Percentiles rank a stretch among this genome's conserved stretches.
These are phyloP conservation scores for Cladosporium phlei DNA, from an alignment of 2,329 filamentous ascomycete genomes.

Conservation along the genomic window DNA sequence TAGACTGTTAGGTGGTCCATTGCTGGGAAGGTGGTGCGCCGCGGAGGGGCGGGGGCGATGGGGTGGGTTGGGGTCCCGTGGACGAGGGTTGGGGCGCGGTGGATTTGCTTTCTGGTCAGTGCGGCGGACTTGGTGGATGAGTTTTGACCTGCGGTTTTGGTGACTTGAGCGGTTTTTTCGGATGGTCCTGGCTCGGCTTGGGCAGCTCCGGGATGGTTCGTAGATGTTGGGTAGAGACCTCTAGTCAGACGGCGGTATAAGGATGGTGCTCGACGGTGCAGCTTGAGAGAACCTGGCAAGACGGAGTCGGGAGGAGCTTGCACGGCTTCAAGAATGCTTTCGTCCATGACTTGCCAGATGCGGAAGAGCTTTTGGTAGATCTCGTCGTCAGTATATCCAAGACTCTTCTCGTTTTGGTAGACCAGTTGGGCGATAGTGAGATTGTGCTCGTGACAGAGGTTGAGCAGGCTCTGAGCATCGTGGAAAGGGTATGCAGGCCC, in stretches of 20 bases:
- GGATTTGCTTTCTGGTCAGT: constrained; percentile 15
- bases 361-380: constrained; percentile 45
- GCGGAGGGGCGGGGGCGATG: constrained; percentile 42
- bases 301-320: constrained; percentile 41
- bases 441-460: constrained; percentile 48
- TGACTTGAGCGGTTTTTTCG: not conserved
- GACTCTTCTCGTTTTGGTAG: constrained; percentile 51
- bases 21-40: constrained; percentile 46
- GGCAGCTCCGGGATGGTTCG: not conserved
- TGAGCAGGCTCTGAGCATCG: constrained; percentile 44
- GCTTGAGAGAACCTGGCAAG: constrained; percentile 46
- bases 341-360: constrained; percentile 52
- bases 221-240: constrained; percentile 39
- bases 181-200: not conserved
- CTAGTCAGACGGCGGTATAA: constrained; percentile 44
- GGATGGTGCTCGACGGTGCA: constrained; percentile 45
- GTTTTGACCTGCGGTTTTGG: not conserved
- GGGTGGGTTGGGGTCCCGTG: constrained; percentile 46
- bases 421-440: constrained; percentile 50
- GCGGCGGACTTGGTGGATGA: constrained; percentile 36
- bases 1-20: constrained; percentile 51
- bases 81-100: constrained; percentile 24
- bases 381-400: constrained; percentile 48
- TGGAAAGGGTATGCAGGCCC: constrained; percentile 46
- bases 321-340: constrained; percentile 48